Evolutionary conservation across 2,329 filamentous ascomycete species (phyloP), one percentile per base, ranked within the genome.

Genomic region (Trichoderma arundinaceum): DNA sequence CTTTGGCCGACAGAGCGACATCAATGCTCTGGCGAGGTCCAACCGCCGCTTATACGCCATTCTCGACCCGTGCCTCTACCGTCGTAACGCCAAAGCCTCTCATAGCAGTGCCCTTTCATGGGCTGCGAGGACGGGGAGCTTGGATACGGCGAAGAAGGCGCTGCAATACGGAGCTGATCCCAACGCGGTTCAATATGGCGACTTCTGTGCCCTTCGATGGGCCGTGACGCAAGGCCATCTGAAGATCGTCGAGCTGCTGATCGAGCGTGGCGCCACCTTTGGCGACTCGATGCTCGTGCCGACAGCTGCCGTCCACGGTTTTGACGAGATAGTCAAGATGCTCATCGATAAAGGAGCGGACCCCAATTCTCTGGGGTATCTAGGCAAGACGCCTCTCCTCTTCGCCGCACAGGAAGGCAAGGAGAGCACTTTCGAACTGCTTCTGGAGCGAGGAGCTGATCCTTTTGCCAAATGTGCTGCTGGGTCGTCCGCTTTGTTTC

Each of bases 381-480:
- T 32, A 3, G 38, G 43, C 17, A 54, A 46, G 38, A 64, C 60
- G n/a, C 46, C 59, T 52, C 44, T 66, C 4, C 38, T 66, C 10
- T 64, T 48, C 7, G 65, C 65, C 17, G 60, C 44, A 2, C 39
- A 57, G 22, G 38, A 44, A 7, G 65, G 44, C 6, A 56, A 46
- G 4, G 51, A 64, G 39, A 35, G 22, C 10, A 48, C 46, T 17
- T 33, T 64, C 7, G 28, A 51, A 12, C 28, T 66, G 12, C 57
- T 66, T 19, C 13, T 66, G 13, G n/a, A 51, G 19, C 43, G 58
- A 35, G 64, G 58, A 3, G 64, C 58, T 2, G 49, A 66, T 8
- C 39, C 48, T 1, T 53, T 54, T 33, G 52, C 33, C n/a, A 46
- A 35, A 9, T 52, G 52, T 28, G 8, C 19, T 6, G 17, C 22